Base-by-base conservation (phyloP, 805 yeast species). In the Kluyveromyces dobzhanskii region DNA sequence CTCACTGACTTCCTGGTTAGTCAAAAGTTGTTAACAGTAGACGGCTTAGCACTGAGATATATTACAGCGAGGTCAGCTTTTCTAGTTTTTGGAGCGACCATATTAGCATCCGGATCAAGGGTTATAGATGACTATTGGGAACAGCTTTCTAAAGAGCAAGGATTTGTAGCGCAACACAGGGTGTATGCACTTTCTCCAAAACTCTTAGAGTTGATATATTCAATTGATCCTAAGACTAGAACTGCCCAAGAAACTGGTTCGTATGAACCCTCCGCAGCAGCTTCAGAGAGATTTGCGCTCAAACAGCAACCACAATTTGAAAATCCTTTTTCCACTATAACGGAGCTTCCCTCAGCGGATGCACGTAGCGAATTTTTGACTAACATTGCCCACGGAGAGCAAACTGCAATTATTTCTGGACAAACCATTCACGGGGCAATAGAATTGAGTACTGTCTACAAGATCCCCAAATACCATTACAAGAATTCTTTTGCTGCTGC, bases 51-150 rank as follows among this genome's bases (percentile, higher is more conserved):
- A 49, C 16, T 38, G 10, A 45, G 40, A 28, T 52, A 35, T 35
- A 62, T 68, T 7, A 62, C 73, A 10, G 71, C 73, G 3, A 62
- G 67, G 32, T 63, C 71, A 1, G 62, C 71, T 32, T 76, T 54
- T 46, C 57, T 74, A 38, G 61, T 60, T 34, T 75, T 72, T 53
- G 80, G 80, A 26, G 73, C 79, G 1, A 56, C 73, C 17, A 51
- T 70, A 2, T 51, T 76, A 16, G 56, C 56, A 1, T 51, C 57
- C n/a, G 81, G 80, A 5, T 54, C 57, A 27, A 62, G 80, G 41
- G 61, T 75, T 3, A 44, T 53, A 3, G 80, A 75, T 52, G 81
- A 75, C 51, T 75, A 76, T 50, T 76, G 77, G 76, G 79, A 73
- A 44, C 59, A 58, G 3, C 47, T 57, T 3, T 68, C 69, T 0